Base-by-base conservation (phyloP, 192 early-diverging fungal species). In the Gonapodya prolifera region DNA sequence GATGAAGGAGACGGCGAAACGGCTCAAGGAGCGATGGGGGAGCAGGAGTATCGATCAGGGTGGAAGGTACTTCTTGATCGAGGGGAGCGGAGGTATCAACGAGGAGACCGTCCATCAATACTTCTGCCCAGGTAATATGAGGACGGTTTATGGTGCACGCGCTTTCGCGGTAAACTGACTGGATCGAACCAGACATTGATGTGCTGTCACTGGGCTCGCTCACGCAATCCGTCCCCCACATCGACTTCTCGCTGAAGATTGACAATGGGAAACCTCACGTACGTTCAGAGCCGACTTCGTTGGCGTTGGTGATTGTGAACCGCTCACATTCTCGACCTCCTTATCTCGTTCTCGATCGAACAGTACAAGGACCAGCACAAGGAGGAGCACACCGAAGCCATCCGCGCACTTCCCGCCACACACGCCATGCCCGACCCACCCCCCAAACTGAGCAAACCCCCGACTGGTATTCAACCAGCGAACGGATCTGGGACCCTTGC, bases 231-330 rank as follows among this genome's bases (percentile, higher is more conserved):
- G 97, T 99, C 1, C 93, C 93, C 23, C 94, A 96, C 82, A 91
- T 99, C 32, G 97, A 99, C 80, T 99, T 96, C 83, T 99, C 97
- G 1, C 89, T 99, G 74, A 99, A 99, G 82, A 92, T 99, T 33
- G 76, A 85, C 71, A 18, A 73, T 32, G 71, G 71, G 28, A 73
- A 73, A 29, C 45, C 45, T 23, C 45, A 61, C 45, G 45, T 61
- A 61, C 8, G 45, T 16, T 61, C 45, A 8, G 23, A 61, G 8
- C 23, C 45, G 45, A 8, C 23, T 61, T 61, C 23, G 8, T 23
- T 61, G 8, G 8, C 45, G 8, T 61, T 61, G 8, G 23, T 16
- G 23, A 16, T 61, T 23, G 23, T 16, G 45, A 23, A 16, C 23
- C 45, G 8, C 8, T 61, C 45, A 61, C 23, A 61, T 61, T 8